Evolutionary conservation across 208 protist species (phyloP).

Genomic region (Trypanosoma caninum): DNA sequence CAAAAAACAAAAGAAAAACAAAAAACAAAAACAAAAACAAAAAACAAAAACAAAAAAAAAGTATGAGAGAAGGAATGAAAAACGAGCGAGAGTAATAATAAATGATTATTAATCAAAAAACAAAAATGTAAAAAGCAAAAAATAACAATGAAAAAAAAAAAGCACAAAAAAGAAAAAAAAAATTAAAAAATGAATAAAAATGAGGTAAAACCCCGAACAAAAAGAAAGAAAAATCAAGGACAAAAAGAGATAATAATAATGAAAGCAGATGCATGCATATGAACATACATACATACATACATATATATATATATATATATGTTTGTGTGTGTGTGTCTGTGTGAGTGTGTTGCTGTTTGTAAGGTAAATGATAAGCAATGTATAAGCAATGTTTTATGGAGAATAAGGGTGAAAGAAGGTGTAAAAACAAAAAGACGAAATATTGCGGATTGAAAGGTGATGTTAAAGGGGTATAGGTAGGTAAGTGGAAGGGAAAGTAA

Average conservation of each 20-base stretch:
- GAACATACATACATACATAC: no score
- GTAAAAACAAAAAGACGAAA: neutral
- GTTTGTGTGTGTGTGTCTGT: no score
- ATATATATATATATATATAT: no score
- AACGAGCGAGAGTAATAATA: neutral
- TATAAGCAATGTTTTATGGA: no score
- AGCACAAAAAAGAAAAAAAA: neutral
- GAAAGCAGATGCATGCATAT: no score
- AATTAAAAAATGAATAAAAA: neutral
- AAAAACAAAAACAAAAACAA: conserved; percentile 3
- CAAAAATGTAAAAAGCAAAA: no score
- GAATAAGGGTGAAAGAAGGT: neutral
- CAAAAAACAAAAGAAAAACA: neutral
- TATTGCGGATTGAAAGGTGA: neutral
- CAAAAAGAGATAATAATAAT: no score
- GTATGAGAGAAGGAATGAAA: conserved; percentile 16
- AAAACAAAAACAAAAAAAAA: conserved; percentile 20
- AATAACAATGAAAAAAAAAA: neutral
- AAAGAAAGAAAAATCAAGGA: no score
- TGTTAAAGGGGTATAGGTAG: neutral
- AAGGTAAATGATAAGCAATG: no score
- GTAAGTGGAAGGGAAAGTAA: neutral
- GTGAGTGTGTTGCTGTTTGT: no score
- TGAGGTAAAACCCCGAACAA: no score
- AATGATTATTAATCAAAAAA: no score